Percentiles rank a stretch among this genome's conserved stretches.
Conservation (phyloP, 306 rosid species). For the Oemleria cerasiformis region DNA sequence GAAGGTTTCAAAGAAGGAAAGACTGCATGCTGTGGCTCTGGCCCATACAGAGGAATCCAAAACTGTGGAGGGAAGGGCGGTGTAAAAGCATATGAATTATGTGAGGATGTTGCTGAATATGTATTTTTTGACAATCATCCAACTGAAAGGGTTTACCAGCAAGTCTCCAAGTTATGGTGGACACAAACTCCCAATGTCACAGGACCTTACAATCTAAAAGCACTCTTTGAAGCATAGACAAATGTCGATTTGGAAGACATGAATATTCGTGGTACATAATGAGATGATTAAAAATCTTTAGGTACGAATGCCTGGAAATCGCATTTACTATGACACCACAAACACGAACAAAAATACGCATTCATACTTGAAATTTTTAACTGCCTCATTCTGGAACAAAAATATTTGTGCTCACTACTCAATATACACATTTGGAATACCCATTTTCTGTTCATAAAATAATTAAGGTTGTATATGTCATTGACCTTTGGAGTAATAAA, state of each 20-base stretch:
- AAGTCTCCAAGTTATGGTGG: slow-evolving; percentile 39
- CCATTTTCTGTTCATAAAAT: too few species aligned
- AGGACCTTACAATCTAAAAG: slow-evolving; percentile 35
- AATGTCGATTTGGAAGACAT: neutral
- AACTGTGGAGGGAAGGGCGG: slow-evolving; percentile 66
- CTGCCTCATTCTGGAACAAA: too few species aligned
- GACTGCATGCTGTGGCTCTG: slow-evolving; percentile 59
- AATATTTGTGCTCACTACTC: too few species aligned
- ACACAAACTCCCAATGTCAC: slow-evolving; percentile 25
- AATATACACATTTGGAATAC: too few species aligned
- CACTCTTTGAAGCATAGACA: slow-evolving; percentile 28
- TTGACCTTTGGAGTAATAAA: too few species aligned
- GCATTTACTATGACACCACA: too few species aligned
- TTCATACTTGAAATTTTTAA: too few species aligned
- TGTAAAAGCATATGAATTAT: slow-evolving; percentile 30
- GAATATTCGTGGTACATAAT: too few species aligned
- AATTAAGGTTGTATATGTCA: too few species aligned
- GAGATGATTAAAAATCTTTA: too few species aligned
- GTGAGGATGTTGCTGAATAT: slow-evolving; percentile 31
- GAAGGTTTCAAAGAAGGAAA: slow-evolving; percentile 50
- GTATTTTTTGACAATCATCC: slow-evolving; percentile 55
- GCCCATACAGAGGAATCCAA: slow-evolving; percentile 41
- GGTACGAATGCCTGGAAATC: too few species aligned
- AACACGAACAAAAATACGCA: too few species aligned
- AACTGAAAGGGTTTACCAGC: slow-evolving; percentile 31